These are phyloP conservation scores for Eucalyptus erythrocorys DNA, from an alignment of 345 rosid genomes.

Conservation along the genomic window DNA sequence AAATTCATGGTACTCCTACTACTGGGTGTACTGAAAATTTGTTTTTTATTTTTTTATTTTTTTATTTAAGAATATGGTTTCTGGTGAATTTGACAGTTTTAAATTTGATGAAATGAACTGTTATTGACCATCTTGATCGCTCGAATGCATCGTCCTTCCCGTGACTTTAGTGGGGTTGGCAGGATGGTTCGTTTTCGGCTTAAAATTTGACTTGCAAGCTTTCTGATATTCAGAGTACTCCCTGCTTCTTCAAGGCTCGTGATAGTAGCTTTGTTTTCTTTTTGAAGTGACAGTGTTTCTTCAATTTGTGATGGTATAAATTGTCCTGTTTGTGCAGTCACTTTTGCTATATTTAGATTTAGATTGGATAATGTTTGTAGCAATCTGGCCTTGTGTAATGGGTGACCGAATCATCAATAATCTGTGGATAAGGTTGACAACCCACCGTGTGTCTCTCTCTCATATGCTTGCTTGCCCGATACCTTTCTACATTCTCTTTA, in stretches of 20 bases:
- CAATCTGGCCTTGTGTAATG: background rate
- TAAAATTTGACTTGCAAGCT: background rate
- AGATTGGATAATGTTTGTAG: background rate
- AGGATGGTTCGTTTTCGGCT: background rate
- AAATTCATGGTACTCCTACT: too few relatives aligned
- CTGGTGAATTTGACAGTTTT: background rate
- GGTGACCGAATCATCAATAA: background rate
- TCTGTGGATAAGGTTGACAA: background rate
- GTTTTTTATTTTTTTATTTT: too few relatives aligned
- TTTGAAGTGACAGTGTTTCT: background rate
- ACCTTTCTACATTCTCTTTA: background rate
- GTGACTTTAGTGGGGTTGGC: background rate
- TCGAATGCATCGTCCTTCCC: background rate
- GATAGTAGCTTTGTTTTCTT: background rate
- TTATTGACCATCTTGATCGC: background rate
- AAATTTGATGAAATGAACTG: background rate
- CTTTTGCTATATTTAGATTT: background rate
- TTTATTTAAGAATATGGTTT: background rate
- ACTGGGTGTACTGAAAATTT: background rate
- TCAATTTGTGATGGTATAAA: background rate
- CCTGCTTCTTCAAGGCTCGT: background rate
- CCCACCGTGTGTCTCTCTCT: background rate
- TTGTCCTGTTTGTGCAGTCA: background rate
- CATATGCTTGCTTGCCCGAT: background rate
- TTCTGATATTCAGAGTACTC: background rate